Percentiles rank a stretch among this genome's conserved stretches.
Conservation (phyloP, 768 basidiomycete genomes). For the Strobilomyces echinocephalus region DNA sequence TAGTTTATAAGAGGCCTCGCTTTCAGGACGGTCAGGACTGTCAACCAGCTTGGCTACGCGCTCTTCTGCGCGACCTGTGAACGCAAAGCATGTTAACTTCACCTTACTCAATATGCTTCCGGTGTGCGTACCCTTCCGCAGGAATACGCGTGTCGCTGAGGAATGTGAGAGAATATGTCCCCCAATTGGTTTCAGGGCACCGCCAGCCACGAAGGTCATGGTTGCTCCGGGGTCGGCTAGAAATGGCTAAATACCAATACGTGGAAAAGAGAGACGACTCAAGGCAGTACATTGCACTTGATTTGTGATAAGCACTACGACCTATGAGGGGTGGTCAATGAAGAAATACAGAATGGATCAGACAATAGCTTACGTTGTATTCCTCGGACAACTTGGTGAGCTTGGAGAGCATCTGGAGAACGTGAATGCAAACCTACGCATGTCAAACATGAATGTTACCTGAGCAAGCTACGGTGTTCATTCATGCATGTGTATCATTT, state of each 20-base stretch:
- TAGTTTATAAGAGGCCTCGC: constrained; percentile 86
- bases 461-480: constrained; percentile 65
- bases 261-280: neutral
- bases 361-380: constrained; percentile 55
- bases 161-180: constrained; percentile 86
- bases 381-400: constrained; percentile 90
- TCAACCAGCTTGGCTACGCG: constrained; percentile 88
- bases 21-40: constrained; percentile 84
- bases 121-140: constrained; percentile 67
- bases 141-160: constrained; percentile 81
- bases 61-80: constrained; percentile 78
- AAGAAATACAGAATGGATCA: neutral
- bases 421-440: neutral
- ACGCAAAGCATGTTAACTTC: neutral
- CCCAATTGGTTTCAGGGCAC: constrained; percentile 86
- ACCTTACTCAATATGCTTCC: neutral
- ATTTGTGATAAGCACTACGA: constrained; percentile 85
- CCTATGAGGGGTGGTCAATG: constrained; percentile 37
- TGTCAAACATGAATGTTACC: constrained; percentile 35
- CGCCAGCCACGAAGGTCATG: constrained; percentile 92
- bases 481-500: constrained; percentile 14
- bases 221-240: constrained; percentile 92
- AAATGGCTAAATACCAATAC: constrained; percentile 8
- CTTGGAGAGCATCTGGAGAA: constrained; percentile 77
- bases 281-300: constrained; percentile 73